phyloP scores from a whole-genome alignment of 805 yeast genomes.

The Brettanomyces anomalus region DNA sequence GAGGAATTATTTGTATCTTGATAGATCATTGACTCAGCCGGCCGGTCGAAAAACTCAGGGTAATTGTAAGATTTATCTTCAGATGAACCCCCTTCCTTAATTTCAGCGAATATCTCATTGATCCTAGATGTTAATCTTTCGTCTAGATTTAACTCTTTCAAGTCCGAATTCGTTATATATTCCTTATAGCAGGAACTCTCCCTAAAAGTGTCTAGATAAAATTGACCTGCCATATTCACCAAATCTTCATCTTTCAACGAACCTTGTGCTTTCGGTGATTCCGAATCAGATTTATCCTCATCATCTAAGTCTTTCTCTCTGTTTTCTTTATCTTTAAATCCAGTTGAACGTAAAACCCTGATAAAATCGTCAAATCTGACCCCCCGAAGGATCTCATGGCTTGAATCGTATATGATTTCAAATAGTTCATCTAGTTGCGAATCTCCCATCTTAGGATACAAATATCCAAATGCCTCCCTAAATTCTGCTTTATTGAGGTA shows the following conservation, averaged over 20 bases:
- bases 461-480: conserved; percentile 30
- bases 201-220: conserved; percentile 29
- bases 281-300: background rate
- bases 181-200: conserved; percentile 32
- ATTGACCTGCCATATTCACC: conserved; percentile 31
- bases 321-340: conserved; percentile 9
- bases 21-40: conserved; percentile 7
- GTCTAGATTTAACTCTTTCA: conserved; percentile 25
- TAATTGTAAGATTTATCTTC: conserved; percentile 5
- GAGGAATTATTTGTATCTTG: background rate
- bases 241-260: conserved; percentile 23
- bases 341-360: conserved; percentile 13
- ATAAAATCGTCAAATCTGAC: conserved; percentile 20
- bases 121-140: conserved; percentile 8
- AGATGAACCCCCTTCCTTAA: conserved; percentile 1
- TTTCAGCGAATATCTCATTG: conserved; percentile 8
- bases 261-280: background rate
- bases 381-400: conserved; percentile 17
- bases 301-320: conserved; percentile 1
- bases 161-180: conserved; percentile 29
- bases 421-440: conserved; percentile 31
- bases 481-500: conserved; percentile 34
- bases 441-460: conserved; percentile 29
- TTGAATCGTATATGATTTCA: conserved; percentile 19
- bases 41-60: conserved; percentile 8